A percentile compares a stretch with the other conserved stretches of the same genome.
Evolutionary conservation across 208 protist species (phyloP).

Genomic region (Trypanosoma mega): DNA sequence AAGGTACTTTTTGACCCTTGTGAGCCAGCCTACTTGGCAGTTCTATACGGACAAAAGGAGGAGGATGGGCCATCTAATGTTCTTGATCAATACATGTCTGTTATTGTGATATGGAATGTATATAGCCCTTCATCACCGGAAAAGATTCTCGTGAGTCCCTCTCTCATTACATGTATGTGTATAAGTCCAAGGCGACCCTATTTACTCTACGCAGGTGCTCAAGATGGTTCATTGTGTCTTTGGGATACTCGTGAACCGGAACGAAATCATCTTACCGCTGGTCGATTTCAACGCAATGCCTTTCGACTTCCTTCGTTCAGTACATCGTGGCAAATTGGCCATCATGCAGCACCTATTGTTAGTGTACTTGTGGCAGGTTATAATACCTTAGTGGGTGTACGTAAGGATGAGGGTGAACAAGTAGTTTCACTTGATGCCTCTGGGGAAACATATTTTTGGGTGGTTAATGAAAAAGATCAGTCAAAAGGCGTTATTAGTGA

Average conservation of each 20-base stretch:
- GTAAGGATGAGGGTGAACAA: slow-evolving; percentile 67
- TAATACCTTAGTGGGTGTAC: slow-evolving; percentile 43
- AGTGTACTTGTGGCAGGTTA: slow-evolving; percentile 63
- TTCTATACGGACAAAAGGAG: slow-evolving; percentile 38
- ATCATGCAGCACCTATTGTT: slow-evolving; percentile 54
- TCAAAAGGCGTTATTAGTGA: slow-evolving; percentile 34
- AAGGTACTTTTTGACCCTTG: slow-evolving; percentile 50
- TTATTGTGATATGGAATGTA: slow-evolving; percentile 79
- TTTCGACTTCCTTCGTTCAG: slow-evolving; percentile 73
- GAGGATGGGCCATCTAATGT: slow-evolving; percentile 36
- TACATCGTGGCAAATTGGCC: slow-evolving; percentile 66
- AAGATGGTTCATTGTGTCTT: slow-evolving; percentile 67
- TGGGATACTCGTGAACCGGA: slow-evolving; percentile 83
- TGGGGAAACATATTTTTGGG: slow-evolving; percentile 65
- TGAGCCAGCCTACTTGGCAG: slow-evolving; percentile 42
- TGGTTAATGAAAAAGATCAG: slow-evolving; percentile 53
- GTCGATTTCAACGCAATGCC: slow-evolving; percentile 36
- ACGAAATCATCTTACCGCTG: slow-evolving; percentile 56
- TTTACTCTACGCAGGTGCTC: slow-evolving; percentile 66
- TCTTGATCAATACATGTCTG: slow-evolving; percentile 59
- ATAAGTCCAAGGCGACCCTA: slow-evolving; percentile 59
- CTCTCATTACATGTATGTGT: slow-evolving; percentile 49
- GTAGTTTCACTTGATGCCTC: slow-evolving; percentile 62
- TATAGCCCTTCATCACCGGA: slow-evolving; percentile 57
- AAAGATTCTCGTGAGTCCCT: slow-evolving; percentile 54